phyloP scores from a whole-genome alignment of 108 stramenopile genomes.

The Pseudonitzschia multiseries region DNA sequence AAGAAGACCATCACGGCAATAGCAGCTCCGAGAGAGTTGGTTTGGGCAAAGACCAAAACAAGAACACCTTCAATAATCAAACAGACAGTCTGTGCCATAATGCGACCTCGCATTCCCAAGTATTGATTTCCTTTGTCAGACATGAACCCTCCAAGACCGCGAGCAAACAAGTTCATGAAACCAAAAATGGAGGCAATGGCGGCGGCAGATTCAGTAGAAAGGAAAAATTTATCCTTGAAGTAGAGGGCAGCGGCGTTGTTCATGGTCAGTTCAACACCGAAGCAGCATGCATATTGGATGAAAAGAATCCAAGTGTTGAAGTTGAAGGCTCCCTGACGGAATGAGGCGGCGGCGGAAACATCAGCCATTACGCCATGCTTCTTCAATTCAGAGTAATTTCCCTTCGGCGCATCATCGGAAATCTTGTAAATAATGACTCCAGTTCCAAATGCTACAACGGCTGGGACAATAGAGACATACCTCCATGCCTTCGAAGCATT shows the following conservation, averaged over 20 bases:
- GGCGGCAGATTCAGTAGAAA: constrained; percentile 60
- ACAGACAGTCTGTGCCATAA: constrained; percentile 48
- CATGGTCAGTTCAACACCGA: constrained; percentile 91
- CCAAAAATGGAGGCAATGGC: constrained; percentile 81
- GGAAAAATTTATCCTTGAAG: constrained; percentile 70
- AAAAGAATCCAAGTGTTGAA: constrained; percentile 86
- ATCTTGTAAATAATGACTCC: constrained; percentile 48
- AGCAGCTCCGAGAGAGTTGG: constrained; percentile 41
- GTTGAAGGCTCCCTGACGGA: constrained; percentile 70
- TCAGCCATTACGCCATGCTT: constrained; percentile 70
- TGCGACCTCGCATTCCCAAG: constrained; percentile 67
- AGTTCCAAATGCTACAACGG: constrained; percentile 48
- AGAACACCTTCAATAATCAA: constrained; percentile 61
- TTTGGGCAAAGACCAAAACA: constrained; percentile 66
- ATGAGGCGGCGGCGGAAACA: constrained; percentile 69
- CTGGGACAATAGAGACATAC: constrained; percentile 72
- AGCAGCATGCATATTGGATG: constrained; percentile 88
- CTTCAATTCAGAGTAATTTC: constrained; percentile 76
- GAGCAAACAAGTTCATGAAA: constrained; percentile 77
- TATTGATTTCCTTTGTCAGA: constrained; percentile 45
- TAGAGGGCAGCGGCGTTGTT: constrained; percentile 84
- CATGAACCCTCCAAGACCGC: constrained; percentile 56
- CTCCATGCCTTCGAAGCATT: constrained; percentile 81
- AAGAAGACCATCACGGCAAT: constrained; percentile 73
- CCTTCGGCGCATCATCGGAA: constrained; percentile 86